Percentiles rank a stretch among this genome's conserved stretches.
These are phyloP conservation scores for Mesembryanthemum crystallinum DNA, from an alignment of 148 eudicot species.

Conservation along the genomic window DNA sequence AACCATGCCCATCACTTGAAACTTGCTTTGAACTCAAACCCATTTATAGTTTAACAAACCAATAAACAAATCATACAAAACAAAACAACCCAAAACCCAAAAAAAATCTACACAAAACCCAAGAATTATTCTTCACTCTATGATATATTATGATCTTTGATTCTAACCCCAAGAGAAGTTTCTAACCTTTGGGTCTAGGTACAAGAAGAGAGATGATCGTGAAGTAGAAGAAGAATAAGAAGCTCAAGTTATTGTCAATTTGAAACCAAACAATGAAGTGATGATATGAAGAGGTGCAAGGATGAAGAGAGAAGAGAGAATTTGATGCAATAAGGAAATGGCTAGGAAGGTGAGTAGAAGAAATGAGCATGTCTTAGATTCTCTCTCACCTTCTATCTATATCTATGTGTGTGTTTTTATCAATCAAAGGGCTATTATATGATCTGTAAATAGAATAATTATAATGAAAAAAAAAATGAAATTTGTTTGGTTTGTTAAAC, in stretches of 20 bases:
- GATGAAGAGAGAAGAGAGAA: slow-evolving; percentile 13
- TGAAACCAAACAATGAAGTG: slow-evolving; percentile 17
- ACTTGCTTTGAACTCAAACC: slow-evolving; percentile 67
- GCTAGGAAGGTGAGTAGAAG: slow-evolving; percentile 47
- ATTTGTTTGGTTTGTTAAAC: background rate
- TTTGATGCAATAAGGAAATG: slow-evolving; percentile 24
- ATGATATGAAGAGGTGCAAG: slow-evolving; percentile 28
- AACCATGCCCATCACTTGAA: slow-evolving; percentile 48
- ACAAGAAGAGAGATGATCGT: slow-evolving; percentile 25
- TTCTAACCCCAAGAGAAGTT: background rate
- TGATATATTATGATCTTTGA: background rate
- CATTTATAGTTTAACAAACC: slow-evolving; percentile 28
- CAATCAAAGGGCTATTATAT: slow-evolving; percentile 20
- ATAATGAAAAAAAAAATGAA: slow-evolving; percentile 24
- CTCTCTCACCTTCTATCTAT: slow-evolving; percentile 29
- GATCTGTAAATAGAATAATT: slow-evolving; percentile 36
- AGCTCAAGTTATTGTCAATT: slow-evolving; percentile 21
- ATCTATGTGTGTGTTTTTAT: slow-evolving; percentile 22
- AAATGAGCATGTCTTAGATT: slow-evolving; percentile 54
- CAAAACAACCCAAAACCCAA: background rate
- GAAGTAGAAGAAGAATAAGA: slow-evolving; percentile 25
- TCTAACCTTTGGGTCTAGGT: slow-evolving; percentile 31
- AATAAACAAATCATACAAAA: background rate
- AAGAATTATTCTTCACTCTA: no score
- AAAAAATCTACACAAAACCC: background rate